These are phyloP conservation scores for Brassica incana DNA, from an alignment of 345 rosid genomes.

Conservation along the genomic window DNA sequence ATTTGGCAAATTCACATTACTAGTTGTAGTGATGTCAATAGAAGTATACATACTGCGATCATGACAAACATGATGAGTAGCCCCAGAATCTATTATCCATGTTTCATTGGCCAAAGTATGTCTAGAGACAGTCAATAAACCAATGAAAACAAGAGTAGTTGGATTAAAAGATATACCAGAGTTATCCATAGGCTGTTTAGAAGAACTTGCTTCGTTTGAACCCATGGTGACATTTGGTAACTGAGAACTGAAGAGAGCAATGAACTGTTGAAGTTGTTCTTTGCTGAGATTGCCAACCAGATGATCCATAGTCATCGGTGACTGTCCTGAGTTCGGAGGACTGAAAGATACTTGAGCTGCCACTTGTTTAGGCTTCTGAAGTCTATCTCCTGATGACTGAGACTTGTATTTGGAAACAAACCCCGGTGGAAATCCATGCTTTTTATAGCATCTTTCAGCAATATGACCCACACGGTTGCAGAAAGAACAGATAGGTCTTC, in stretches of 20 bases:
- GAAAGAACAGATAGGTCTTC: too few species aligned
- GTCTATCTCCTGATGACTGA: background rate
- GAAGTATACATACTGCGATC: accelerated
- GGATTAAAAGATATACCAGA: background rate
- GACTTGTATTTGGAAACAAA: background rate
- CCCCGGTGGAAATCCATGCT: background rate
- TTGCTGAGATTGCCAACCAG: background rate
- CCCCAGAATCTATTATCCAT: background rate
- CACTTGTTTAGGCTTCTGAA: background rate
- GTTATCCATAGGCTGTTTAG: background rate
- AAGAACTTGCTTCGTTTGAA: too few species aligned
- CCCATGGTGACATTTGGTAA: background rate
- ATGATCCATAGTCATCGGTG: background rate
- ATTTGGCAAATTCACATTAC: background rate
- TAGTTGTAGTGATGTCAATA: accelerated
- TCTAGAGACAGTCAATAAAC: background rate
- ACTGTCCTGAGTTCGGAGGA: background rate
- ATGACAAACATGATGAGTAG: background rate
- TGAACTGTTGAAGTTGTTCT: background rate
- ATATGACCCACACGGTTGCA: too few species aligned
- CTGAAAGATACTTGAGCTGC: background rate
- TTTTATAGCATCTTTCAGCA: too few species aligned
- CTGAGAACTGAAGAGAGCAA: background rate
- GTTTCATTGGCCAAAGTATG: background rate
- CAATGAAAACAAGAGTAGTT: background rate